Conservation (phyloP, 2,329 filamentous ascomycete genomes). For the Xylaria polymorpha region DNA sequence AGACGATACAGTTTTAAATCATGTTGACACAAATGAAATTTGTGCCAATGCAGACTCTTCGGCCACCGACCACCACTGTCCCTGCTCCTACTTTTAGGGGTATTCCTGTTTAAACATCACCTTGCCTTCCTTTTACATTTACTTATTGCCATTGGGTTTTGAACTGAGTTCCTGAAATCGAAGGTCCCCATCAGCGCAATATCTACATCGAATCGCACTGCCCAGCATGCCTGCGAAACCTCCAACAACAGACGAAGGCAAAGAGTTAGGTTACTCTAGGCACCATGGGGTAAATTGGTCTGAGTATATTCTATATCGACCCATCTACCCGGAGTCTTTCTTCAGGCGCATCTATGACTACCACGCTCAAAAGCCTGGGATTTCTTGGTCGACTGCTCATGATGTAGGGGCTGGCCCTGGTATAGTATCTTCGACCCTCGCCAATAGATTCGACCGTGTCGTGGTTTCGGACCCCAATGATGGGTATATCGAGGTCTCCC, state of each 20-base stretch:
- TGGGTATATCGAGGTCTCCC: slow-evolving; percentile 40
- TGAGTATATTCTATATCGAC: slow-evolving; percentile 37
- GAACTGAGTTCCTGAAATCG: too few species aligned
- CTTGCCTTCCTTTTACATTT: too few species aligned
- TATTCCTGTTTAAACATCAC: too few species aligned
- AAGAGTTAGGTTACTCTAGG: slow-evolving; percentile 31
- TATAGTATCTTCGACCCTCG: slow-evolving; percentile 39
- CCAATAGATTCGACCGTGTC: slow-evolving; percentile 36
- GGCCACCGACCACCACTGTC: too few species aligned
- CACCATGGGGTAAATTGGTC: slow-evolving; percentile 38
- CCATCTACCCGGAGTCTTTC: slow-evolving; percentile 39
- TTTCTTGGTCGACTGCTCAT: slow-evolving; percentile 34
- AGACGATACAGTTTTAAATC: too few species aligned
- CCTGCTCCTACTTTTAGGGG: too few species aligned
- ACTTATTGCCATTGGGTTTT: too few species aligned
- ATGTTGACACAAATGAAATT: too few species aligned
- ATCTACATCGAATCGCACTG: not conserved
- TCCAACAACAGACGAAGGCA: not conserved
- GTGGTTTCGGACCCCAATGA: slow-evolving; percentile 48
- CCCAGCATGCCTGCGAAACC: not conserved
- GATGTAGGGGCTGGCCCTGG: slow-evolving; percentile 42
- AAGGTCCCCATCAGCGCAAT: not conserved
- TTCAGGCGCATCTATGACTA: slow-evolving; percentile 42
- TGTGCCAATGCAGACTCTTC: too few species aligned
- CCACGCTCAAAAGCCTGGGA: slow-evolving; percentile 30